phyloP scores from a whole-genome alignment of 495 filamentous ascomycete genomes.

The Penicillium silybi region DNA sequence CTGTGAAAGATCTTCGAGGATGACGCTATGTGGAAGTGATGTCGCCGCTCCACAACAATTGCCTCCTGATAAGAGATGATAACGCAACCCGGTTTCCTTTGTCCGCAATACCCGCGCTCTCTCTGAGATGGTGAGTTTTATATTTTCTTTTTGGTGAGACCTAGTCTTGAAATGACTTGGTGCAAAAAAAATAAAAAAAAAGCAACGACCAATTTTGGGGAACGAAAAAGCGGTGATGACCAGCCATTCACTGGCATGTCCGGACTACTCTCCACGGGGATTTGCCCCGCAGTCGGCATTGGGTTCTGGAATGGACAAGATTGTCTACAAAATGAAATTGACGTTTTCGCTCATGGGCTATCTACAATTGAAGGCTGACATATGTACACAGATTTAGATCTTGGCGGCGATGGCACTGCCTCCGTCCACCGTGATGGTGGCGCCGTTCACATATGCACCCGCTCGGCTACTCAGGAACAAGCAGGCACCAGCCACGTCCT shows the following conservation, averaged over 20 bases:
- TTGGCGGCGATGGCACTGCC: conserved; percentile 54
- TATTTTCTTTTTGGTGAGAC: neutral
- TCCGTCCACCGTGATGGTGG: conserved; percentile 71
- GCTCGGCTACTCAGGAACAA: conserved; percentile 69
- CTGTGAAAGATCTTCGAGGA: neutral
- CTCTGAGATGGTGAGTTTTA: neutral
- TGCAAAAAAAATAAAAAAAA: neutral
- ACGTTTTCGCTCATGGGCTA: neutral
- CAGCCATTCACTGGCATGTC: conserved; percentile 16
- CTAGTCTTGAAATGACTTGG: neutral
- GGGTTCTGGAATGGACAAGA: neutral
- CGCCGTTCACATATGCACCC: conserved; percentile 71
- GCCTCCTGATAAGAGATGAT: conserved; percentile 23
- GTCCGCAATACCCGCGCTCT: neutral
- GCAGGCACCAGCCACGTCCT: conserved; percentile 74
- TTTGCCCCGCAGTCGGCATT: neutral
- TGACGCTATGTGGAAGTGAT: conserved; percentile 27
- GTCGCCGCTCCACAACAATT: conserved; percentile 32
- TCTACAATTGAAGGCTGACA: neutral
- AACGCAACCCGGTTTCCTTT: neutral
- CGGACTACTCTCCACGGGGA: neutral
- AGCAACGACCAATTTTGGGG: neutral
- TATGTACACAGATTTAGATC: conserved; percentile 35
- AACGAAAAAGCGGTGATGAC: neutral
- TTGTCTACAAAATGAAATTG: neutral